Conservation (phyloP, 2,329 filamentous ascomycete genomes). For the Aspergillus floridensis region DNA sequence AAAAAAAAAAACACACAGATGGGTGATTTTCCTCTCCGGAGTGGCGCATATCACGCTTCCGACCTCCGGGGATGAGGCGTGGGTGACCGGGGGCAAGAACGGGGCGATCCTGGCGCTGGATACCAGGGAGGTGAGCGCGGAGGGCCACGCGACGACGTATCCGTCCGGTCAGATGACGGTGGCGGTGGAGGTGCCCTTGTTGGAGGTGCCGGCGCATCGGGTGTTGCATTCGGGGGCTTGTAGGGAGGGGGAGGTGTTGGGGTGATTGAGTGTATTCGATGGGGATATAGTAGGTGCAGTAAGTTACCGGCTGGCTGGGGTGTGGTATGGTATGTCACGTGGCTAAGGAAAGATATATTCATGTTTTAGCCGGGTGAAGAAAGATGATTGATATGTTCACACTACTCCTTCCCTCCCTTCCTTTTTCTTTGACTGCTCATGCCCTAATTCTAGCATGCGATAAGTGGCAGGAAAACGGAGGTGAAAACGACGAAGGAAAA, state of each 20-base stretch:
- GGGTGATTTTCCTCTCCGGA: conserved; percentile 42
- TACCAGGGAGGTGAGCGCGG: conserved; percentile 38
- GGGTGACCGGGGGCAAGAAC: conserved; percentile 41
- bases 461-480: not conserved
- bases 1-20: conserved; percentile 22
- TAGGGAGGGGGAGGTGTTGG: not conserved
- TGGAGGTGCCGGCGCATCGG: conserved; percentile 37
- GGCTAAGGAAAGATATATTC: no score
- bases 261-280: not conserved
- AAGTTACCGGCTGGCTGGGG: no score
- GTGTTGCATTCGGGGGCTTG: conserved; percentile 45
- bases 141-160: conserved; percentile 46
- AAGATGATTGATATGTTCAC: not conserved
- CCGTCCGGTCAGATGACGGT: conserved; percentile 40
- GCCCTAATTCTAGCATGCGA: not conserved
- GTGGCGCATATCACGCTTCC: conserved; percentile 44
- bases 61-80: conserved; percentile 37
- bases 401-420: not conserved
- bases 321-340: no score
- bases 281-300: no score
- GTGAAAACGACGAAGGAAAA: not conserved
- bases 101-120: conserved; percentile 47
- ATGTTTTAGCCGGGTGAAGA: no score
- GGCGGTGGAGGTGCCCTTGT: conserved; percentile 38
- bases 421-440: not conserved